These are phyloP conservation scores for Penicillium sp. DNA, from an alignment of 2,329 filamentous ascomycete species.

Conservation along the genomic window DNA sequence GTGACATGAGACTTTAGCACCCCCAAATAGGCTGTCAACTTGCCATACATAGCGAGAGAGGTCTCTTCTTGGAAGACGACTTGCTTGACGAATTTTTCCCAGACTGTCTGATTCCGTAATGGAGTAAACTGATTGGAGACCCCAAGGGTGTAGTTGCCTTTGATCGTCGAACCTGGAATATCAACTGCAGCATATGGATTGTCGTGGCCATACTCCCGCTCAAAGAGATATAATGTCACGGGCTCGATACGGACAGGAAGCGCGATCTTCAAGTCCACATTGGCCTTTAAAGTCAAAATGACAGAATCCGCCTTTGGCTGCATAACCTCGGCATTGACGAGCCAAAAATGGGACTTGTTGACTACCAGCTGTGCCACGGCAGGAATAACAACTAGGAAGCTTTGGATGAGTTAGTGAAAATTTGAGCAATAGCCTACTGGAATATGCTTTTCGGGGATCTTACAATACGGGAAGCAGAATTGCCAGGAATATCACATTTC, in stretches of 20 bases:
- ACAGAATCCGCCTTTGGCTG: slow-evolving; percentile 27
- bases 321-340: slow-evolving; percentile 32
- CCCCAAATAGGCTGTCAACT: slow-evolving; percentile 24
- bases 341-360: slow-evolving; percentile 46
- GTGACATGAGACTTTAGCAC: slow-evolving; percentile 27
- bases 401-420: slow-evolving; percentile 22
- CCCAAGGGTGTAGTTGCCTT: slow-evolving; percentile 27
- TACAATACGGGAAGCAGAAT: slow-evolving; percentile 54
- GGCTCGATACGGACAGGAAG: slow-evolving; percentile 27
- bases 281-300: slow-evolving; percentile 25
- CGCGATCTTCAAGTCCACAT: slow-evolving; percentile 25
- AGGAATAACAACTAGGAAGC: slow-evolving; percentile 54
- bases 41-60: slow-evolving; percentile 18
- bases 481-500: slow-evolving; percentile 46
- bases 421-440: too few species aligned
- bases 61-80: slow-evolving; percentile 23
- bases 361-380: slow-evolving; percentile 53
- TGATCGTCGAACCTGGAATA: slow-evolving; percentile 26
- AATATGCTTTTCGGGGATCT: slow-evolving; percentile 20
- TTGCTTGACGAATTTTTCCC: slow-evolving; percentile 23
- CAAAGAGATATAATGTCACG: slow-evolving; percentile 22
- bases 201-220: slow-evolving; percentile 19
- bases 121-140: slow-evolving; percentile 18
- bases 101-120: slow-evolving; percentile 22
- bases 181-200: slow-evolving; percentile 24